These are phyloP conservation scores for Silene vulgaris DNA, from an alignment of 179 eudicot genomes.

Conservation along the genomic window DNA sequence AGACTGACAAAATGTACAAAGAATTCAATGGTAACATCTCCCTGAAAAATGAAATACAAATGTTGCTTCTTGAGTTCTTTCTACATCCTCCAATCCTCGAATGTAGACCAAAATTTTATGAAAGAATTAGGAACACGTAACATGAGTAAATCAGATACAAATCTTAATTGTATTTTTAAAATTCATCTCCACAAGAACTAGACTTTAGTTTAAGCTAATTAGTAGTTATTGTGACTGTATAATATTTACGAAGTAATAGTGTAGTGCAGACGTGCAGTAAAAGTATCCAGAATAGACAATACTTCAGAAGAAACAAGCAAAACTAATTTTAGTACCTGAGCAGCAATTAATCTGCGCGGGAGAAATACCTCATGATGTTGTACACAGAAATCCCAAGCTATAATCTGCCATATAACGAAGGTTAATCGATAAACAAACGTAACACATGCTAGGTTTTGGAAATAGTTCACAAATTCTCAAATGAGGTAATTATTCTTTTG, in stretches of 20 bases:
- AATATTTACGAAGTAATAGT: neutral
- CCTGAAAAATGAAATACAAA: neutral
- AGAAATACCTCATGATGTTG: slow-evolving; percentile 67
- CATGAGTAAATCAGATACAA: slow-evolving; percentile 6
- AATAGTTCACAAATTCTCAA: no score
- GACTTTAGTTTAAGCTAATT: neutral
- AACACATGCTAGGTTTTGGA: no score
- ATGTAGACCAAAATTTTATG: neutral
- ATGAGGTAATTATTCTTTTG: no score
- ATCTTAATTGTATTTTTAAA: slow-evolving; percentile 1
- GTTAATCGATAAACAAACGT: neutral
- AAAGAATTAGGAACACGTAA: neutral
- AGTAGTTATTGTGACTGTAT: neutral
- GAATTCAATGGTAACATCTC: neutral
- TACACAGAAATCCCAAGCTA: slow-evolving; percentile 82
- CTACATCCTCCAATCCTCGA: neutral
- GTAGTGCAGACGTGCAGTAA: neutral
- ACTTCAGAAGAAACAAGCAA: neutral
- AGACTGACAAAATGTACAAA: neutral
- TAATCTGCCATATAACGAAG: slow-evolving; percentile 39
- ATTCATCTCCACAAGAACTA: neutral
- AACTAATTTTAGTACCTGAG: slow-evolving; percentile 51
- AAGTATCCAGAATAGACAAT: neutral
- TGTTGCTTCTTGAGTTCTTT: neutral
- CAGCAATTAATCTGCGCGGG: slow-evolving; percentile 47